Conservation (phyloP, 164 flowering plant species). For the Nymphaea colorata region DNA sequence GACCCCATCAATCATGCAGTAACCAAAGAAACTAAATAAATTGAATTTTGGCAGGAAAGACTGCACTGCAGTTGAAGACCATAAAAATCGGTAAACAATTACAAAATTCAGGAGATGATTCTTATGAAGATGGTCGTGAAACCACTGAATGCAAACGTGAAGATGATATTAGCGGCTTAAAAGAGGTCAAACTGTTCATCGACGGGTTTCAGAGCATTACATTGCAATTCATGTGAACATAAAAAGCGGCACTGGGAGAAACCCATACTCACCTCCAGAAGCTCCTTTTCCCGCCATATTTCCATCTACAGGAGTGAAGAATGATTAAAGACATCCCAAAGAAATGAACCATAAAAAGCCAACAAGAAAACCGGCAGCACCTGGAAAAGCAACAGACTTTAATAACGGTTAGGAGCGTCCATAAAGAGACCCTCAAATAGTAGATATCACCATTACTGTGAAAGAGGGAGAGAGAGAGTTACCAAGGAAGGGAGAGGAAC, state of each 20-base stretch:
- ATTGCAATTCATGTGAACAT: constrained; percentile 69
- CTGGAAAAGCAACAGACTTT: constrained; percentile 96
- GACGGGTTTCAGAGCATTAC: constrained; percentile 24
- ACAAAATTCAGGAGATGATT: too few species aligned
- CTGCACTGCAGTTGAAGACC: too few species aligned
- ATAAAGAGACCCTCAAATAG: not conserved
- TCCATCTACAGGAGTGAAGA: constrained; percentile 65
- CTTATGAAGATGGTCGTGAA: too few species aligned
- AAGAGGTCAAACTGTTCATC: not conserved
- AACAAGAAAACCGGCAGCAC: constrained; percentile 65
- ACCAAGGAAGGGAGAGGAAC: too few species aligned
- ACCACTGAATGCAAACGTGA: too few species aligned
- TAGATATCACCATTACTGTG: not conserved
- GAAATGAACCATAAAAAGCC: constrained; percentile 62
- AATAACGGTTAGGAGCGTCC: constrained; percentile 1
- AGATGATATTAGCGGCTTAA: not conserved
- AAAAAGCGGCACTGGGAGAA: constrained; percentile 45
- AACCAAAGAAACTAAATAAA: not conserved
- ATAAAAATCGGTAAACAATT: too few species aligned
- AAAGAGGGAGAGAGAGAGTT: not conserved
- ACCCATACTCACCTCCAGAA: constrained; percentile 29
- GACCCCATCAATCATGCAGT: not conserved
- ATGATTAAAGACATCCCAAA: constrained; percentile 50
- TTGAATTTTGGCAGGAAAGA: too few species aligned
- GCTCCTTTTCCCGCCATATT: constrained; percentile 27